Evolutionary conservation across 768 basidiomycete species (phyloP).

Genomic region (Boletus fagicola): DNA sequence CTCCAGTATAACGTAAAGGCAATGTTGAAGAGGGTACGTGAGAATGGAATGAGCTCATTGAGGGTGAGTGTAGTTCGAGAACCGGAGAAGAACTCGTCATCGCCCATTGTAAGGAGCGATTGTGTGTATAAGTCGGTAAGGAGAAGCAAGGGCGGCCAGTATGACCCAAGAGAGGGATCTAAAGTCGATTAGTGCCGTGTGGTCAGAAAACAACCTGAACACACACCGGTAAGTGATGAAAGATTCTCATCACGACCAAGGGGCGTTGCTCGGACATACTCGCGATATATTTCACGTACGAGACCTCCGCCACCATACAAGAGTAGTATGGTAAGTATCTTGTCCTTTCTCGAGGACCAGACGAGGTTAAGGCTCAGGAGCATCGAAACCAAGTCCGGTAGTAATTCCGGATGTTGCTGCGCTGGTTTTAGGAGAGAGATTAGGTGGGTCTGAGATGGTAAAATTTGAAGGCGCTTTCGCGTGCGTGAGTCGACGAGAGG

Average conservation of each 20-base stretch:
- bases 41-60: conserved; percentile 77
- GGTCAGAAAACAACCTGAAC: not conserved
- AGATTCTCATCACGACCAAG: conserved; percentile 58
- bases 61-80: conserved; percentile 74
- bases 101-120: conserved; percentile 85
- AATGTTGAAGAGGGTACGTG: conserved; percentile 77
- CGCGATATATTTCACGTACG: conserved; percentile 73
- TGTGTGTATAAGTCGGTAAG: conserved; percentile 82
- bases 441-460: conserved; percentile 55
- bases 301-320: conserved; percentile 57
- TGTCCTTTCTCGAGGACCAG: conserved; percentile 59
- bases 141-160: conserved; percentile 74
- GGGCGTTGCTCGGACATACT: conserved; percentile 56
- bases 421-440: conserved; percentile 48
- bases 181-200: conserved; percentile 8
- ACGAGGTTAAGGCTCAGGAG: conserved; percentile 55
- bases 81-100: conserved; percentile 90
- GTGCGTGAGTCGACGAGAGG: conserved; percentile 59
- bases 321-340: conserved; percentile 54
- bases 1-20: conserved; percentile 78
- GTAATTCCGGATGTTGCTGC: conserved; percentile 39
- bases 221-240: conserved; percentile 40
- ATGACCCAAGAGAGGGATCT: conserved; percentile 45
- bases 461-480: conserved; percentile 56
- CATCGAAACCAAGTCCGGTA: conserved; percentile 53